These are phyloP conservation scores for Prunus persica DNA, from an alignment of 306 rosid species.

Conservation along the genomic window DNA sequence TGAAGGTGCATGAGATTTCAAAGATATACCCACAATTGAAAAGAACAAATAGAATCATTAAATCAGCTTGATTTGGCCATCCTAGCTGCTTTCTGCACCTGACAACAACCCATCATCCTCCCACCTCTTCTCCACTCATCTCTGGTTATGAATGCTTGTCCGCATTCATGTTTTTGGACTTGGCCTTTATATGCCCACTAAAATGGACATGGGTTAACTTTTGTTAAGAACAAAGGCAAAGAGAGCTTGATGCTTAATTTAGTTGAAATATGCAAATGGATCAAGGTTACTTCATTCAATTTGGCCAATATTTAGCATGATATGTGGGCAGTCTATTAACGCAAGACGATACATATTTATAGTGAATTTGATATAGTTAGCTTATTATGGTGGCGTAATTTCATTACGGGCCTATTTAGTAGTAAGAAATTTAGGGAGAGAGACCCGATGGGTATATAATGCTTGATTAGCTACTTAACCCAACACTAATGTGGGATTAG, in stretches of 20 bases:
- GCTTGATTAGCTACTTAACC: no score
- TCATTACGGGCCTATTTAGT: no score
- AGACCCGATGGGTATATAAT: no score
- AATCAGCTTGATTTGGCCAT: slow-evolving; percentile 38
- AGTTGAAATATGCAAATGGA: neutral
- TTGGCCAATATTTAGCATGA: neutral
- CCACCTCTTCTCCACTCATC: neutral
- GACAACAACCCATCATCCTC: slow-evolving; percentile 38
- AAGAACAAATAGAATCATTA: slow-evolving; percentile 38
- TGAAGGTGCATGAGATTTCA: slow-evolving; percentile 7
- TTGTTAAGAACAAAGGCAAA: neutral
- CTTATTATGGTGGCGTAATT: no score
- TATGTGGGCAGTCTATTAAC: neutral
- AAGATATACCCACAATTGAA: slow-evolving; percentile 14
- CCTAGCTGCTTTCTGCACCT: slow-evolving; percentile 30
- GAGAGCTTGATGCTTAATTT: neutral
- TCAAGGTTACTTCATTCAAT: neutral
- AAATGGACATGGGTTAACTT: neutral
- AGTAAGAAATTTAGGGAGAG: no score
- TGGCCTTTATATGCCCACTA: neutral
- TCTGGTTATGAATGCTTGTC: neutral
- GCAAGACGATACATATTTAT: neutral
- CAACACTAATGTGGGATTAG: no score
- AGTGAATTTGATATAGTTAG: no score
- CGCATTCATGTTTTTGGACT: neutral